Base-by-base conservation (phyloP, 2,329 filamentous ascomycete species). In the Paraconiothyrium sp. region DNA sequence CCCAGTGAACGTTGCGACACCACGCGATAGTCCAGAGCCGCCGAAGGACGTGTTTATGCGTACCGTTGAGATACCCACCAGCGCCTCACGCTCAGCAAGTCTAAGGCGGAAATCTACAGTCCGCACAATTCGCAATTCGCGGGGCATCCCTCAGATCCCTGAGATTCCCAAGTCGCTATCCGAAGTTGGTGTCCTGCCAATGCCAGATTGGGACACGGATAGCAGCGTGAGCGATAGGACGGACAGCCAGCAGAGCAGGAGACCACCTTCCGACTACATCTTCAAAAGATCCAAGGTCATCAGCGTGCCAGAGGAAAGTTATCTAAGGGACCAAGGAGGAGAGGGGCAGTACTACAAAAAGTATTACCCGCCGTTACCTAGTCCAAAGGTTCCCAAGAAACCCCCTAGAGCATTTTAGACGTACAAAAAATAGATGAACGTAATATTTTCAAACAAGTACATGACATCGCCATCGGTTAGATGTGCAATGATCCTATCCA, bases 281-380 rank as follows among this genome's bases (percentile, higher is more conserved):
- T 74, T 74, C 34, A 68, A 68, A 14, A 58, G 73, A 39, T 67
- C 68, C 22, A 72, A 73, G 27, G 72, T 76, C 5, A 72, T 74
- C 2, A 70, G 66, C 7, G 69, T 74, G 27, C 67, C 69, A 2
- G 71, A 72, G 37, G 72, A 66, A 20, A 63, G 62, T 14, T 59
- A 64, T 9, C 43, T 72, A 59, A 70, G 59, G 27, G 67, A 71
- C 10, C 61, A 68, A 24, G 64, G 58, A n/a, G 68, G 71, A 10
- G 61, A 67, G n/a, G 67, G 54, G 1, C 39, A 60, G 20, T 67
- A 70, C 49, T 69, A 62, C 52, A 69, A 62, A 47, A 63, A 67
- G 52, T 74, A 73, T 52, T 66, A 66, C 20, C 70, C 72, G 7
- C 72, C 71, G 27, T 61, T 72, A 47, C 64, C 68, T 8, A 67